These are phyloP conservation scores for Artemisia tridentata DNA, from an alignment of 129 eudicot genomes.

Conservation along the genomic window DNA sequence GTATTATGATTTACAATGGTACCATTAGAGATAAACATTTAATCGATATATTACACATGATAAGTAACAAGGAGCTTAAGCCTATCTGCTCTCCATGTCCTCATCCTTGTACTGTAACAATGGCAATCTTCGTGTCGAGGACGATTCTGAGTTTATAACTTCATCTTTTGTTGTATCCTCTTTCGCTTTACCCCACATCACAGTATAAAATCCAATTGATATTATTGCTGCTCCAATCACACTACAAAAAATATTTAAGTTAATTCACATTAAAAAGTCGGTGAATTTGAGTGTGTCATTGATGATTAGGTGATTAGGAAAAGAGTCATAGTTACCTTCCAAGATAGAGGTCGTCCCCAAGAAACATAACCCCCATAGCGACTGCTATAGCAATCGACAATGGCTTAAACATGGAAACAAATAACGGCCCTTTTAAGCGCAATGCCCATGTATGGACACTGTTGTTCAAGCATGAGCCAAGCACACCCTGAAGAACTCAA, in stretches of 20 bases:
- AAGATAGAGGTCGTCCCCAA: constrained; percentile 73
- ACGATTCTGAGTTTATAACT: constrained; percentile 32
- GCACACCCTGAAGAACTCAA: constrained; percentile 44
- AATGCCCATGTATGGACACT: constrained; percentile 70
- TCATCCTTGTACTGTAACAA: constrained; percentile 44
- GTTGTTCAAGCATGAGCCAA: constrained; percentile 61
- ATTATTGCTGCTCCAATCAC: constrained; percentile 76
- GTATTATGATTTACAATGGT: constrained; percentile 21
- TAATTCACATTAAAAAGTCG: background rate
- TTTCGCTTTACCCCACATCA: constrained; percentile 92
- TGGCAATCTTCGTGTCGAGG: constrained; percentile 37
- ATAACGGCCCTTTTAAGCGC: constrained; percentile 73
- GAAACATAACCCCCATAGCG: constrained; percentile 72
- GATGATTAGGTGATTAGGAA: too few species aligned
- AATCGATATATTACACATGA: constrained; percentile 18
- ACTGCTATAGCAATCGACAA: constrained; percentile 77
- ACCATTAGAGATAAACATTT: constrained; percentile 19
- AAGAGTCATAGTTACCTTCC: constrained; percentile 49
- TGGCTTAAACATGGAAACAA: constrained; percentile 82
- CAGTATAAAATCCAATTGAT: constrained; percentile 79
- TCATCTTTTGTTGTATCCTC: constrained; percentile 37
- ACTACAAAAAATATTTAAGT: constrained; percentile 33
- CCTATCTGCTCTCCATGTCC: constrained; percentile 27
- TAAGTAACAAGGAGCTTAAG: background rate
- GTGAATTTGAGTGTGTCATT: too few species aligned